A percentile compares a stretch with the other conserved stretches of the same genome.
phyloP scores from a whole-genome alignment of 2,329 filamentous ascomycete species.

The Diaporthe amygdali region DNA sequence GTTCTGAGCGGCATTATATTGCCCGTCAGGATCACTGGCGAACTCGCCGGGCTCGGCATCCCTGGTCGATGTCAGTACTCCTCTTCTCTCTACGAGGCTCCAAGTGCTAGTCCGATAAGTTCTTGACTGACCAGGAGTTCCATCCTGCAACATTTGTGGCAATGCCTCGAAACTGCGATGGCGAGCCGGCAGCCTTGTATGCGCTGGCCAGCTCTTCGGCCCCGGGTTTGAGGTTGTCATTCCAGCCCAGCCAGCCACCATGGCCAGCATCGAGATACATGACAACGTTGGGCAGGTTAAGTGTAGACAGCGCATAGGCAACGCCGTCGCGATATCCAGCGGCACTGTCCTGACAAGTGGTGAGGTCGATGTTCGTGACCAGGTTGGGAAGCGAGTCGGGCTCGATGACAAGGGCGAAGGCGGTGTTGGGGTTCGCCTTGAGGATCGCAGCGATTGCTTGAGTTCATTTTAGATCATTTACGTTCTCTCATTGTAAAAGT shows the following conservation, averaged over 20 bases:
- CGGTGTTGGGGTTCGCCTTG: neutral
- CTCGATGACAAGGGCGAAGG: conserved; percentile 30
- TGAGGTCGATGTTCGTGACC: conserved; percentile 37
- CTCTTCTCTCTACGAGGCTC: conserved; percentile 9
- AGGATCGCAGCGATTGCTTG: conserved; percentile 28
- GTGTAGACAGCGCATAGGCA: conserved; percentile 32
- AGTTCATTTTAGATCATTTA: neutral
- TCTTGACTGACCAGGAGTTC: conserved; percentile 40
- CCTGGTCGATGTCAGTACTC: conserved; percentile 28
- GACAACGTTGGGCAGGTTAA: conserved; percentile 66
- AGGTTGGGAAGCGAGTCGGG: conserved; percentile 42
- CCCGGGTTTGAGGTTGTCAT: conserved; percentile 55
- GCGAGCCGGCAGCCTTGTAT: conserved; percentile 43
- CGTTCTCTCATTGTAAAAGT: neutral
- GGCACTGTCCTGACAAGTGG: conserved; percentile 33
- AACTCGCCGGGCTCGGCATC: conserved; percentile 41
- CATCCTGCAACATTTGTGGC: conserved; percentile 47
- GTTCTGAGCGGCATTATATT: conserved; percentile 48
- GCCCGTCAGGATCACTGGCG: conserved; percentile 45
- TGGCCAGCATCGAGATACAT: conserved; percentile 71
- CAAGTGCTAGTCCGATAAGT: neutral
- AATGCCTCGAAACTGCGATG: conserved; percentile 43
- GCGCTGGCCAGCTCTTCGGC: conserved; percentile 45
- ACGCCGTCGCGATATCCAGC: conserved; percentile 35
- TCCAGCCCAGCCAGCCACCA: conserved; percentile 69